A percentile compares a stretch with the other conserved stretches of the same genome.
phyloP scores from a whole-genome alignment of 1,139 yeast genomes.

The Williopsis jadinii region DNA sequence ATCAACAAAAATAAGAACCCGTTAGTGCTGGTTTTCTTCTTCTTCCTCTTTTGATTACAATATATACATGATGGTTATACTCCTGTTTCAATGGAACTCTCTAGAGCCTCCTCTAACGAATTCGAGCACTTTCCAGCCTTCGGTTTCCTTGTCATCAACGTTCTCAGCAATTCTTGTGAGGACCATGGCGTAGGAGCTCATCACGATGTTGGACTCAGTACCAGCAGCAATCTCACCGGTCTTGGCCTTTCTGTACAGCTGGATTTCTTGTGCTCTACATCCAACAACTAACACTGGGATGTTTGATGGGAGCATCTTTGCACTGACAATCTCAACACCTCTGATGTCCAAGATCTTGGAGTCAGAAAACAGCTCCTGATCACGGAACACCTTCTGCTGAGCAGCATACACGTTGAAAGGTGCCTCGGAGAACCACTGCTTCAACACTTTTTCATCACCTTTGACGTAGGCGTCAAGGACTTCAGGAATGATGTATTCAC shows the following conservation, averaged over 20 bases:
- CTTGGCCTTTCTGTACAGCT: constrained; percentile 79
- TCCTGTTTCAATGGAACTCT: constrained; percentile 50
- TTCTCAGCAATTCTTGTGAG: constrained; percentile 90
- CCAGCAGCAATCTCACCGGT: constrained; percentile 97
- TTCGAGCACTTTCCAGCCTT: constrained; percentile 96
- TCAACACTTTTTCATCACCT: constrained; percentile 79
- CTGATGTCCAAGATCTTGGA: constrained; percentile 90
- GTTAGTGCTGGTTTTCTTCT: too few species aligned
- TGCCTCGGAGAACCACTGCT: constrained; percentile 93
- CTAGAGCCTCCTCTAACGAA: constrained; percentile 93
- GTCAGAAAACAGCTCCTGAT: constrained; percentile 88
- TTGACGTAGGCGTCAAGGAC: constrained; percentile 91
- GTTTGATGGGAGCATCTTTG: constrained; percentile 85
- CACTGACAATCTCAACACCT: constrained; percentile 88
- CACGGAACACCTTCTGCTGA: constrained; percentile 85
- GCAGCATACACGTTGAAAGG: constrained; percentile 95
- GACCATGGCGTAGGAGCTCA: constrained; percentile 94
- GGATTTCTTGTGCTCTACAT: constrained; percentile 96
- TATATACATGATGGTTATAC: too few species aligned
- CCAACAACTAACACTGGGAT: constrained; percentile 90
- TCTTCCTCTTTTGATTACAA: too few species aligned
- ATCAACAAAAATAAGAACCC: too few species aligned
- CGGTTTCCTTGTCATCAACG: constrained; percentile 82
- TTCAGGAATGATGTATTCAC: constrained; percentile 93
- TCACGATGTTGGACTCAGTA: constrained; percentile 85